phyloP scores from a whole-genome alignment of 2,329 filamentous ascomycete species.

The Claviceps pusilla region DNA sequence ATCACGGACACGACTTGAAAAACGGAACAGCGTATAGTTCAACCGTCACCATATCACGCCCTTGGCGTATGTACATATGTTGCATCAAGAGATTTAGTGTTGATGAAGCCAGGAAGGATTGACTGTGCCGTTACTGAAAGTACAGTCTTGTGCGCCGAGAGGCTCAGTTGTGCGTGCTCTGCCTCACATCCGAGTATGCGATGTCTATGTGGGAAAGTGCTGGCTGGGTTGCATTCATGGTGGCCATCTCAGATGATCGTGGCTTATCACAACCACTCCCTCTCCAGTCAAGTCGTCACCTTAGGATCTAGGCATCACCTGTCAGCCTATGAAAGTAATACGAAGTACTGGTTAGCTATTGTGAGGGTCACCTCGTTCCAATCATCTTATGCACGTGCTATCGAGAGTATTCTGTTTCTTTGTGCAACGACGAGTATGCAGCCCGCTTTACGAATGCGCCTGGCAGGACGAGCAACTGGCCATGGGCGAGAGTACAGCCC shows the following conservation, averaged over 20 bases:
- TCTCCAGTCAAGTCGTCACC: neutral
- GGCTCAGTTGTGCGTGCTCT: neutral
- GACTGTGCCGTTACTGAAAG: neutral
- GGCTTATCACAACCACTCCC: neutral
- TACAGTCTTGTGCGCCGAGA: neutral
- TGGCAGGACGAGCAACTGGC: neutral
- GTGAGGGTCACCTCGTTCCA: neutral
- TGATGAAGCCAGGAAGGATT: neutral
- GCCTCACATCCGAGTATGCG: neutral
- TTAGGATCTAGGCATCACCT: neutral
- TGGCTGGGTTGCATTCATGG: neutral
- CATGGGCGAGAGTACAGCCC: neutral
- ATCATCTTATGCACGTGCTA: neutral
- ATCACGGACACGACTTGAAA: neutral
- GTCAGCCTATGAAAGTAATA: neutral
- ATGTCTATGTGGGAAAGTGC: neutral
- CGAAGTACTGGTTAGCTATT: neutral
- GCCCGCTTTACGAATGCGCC: neutral
- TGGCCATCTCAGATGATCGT: neutral
- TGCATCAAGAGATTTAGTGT: neutral
- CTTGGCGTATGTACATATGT: too few relatives aligned
- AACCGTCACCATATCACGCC: neutral
- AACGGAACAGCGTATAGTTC: neutral
- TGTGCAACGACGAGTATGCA: neutral
- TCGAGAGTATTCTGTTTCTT: neutral